Percentiles rank a stretch among this genome's conserved stretches.
phyloP scores from a whole-genome alignment of 768 basidiomycete species.

The Amanita brunnescens region DNA sequence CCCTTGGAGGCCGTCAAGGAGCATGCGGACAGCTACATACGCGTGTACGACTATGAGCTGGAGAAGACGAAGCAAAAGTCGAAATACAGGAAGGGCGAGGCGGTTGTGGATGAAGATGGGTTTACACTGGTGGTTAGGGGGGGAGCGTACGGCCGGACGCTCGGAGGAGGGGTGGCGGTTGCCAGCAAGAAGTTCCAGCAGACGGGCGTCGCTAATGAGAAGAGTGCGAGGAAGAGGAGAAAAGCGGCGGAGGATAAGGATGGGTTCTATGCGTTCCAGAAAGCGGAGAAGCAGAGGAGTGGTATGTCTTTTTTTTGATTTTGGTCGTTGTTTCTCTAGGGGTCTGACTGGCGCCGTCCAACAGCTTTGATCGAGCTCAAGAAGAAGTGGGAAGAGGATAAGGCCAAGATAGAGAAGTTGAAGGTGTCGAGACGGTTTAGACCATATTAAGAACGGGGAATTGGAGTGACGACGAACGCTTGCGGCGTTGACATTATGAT shows the following conservation, averaged over 20 bases:
- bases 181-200: constrained; percentile 60
- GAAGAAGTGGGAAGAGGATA: constrained; percentile 82
- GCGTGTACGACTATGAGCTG: constrained; percentile 65
- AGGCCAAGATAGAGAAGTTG: constrained; percentile 71
- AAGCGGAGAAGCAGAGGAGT: constrained; percentile 80
- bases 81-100: constrained; percentile 74
- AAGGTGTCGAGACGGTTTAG: constrained; percentile 78
- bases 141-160: constrained; percentile 80
- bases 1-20: constrained; percentile 61
- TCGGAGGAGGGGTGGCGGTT: constrained; percentile 69
- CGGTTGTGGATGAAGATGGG: constrained; percentile 88
- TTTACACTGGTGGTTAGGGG: constrained; percentile 93
- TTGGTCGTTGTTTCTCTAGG: constrained; percentile 1
- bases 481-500: too few relatives aligned
- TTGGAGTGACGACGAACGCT: too few relatives aligned
- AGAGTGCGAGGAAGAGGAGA: constrained; percentile 40
- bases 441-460: constrained; percentile 41
- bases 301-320: constrained; percentile 33
- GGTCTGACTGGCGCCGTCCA: background rate
- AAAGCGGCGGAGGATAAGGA: constrained; percentile 57
- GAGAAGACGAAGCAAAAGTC: constrained; percentile 53
- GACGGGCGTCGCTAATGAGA: constrained; percentile 40
- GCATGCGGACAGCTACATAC: constrained; percentile 78
- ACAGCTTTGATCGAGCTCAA: constrained; percentile 68
- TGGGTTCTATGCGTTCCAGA: constrained; percentile 86